Percentiles rank a stretch among this genome's conserved stretches.
Conservation (phyloP, 129 eudicot genomes). For the Flaveria trinervia region DNA sequence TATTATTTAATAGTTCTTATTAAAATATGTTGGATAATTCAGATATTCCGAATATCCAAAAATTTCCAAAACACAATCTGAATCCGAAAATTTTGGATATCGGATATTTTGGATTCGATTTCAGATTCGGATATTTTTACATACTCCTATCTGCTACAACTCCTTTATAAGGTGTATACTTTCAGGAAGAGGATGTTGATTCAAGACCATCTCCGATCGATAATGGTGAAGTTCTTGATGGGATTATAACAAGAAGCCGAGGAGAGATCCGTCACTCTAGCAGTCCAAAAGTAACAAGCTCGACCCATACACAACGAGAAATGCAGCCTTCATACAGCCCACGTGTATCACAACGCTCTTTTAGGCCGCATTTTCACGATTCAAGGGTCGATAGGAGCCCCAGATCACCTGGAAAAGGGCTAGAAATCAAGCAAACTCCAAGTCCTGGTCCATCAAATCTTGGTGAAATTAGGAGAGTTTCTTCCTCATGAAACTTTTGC, state of each 20-base stretch:
- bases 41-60: too few relatives aligned
- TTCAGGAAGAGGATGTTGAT: conserved; percentile 66
- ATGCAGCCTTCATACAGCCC: conserved; percentile 65
- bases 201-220: conserved; percentile 46
- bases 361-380: conserved; percentile 47
- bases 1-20: too few relatives aligned
- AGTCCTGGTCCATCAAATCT: conserved; percentile 62
- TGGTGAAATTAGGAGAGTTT: conserved; percentile 49
- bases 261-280: conserved; percentile 66
- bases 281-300: conserved; percentile 77
- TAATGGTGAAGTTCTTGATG: conserved; percentile 68
- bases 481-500: conserved; percentile 43
- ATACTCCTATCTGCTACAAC: too few relatives aligned
- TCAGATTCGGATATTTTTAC: too few relatives aligned
- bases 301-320: conserved; percentile 47
- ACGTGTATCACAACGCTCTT: conserved; percentile 36
- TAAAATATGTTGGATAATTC: too few relatives aligned
- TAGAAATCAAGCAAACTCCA: conserved; percentile 58
- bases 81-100: too few relatives aligned
- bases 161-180: conserved; percentile 3
- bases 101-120: too few relatives aligned
- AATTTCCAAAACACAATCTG: too few relatives aligned
- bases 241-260: conserved; percentile 75
- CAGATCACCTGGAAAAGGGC: conserved; percentile 44
- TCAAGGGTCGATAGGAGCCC: conserved; percentile 49